A percentile compares a stretch with the other conserved stretches of the same genome.
Evolutionary conservation across 306 rosid genomes (phyloP).

Genomic region (Fragaria vesca): DNA sequence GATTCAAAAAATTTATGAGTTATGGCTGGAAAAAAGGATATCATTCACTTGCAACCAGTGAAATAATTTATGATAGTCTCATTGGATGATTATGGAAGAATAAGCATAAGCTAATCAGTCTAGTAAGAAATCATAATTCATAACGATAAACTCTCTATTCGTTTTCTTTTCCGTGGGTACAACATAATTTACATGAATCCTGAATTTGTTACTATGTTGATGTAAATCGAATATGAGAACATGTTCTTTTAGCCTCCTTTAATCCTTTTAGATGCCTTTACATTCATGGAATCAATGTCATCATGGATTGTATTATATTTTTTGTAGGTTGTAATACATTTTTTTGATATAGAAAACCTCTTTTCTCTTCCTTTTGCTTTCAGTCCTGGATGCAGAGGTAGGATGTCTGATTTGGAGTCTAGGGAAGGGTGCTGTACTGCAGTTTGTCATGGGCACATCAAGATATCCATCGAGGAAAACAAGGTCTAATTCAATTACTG

Average conservation of each 20-base stretch:
- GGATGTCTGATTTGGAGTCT: constrained; percentile 33
- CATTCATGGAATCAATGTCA: neutral
- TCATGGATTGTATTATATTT: neutral
- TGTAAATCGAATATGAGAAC: neutral
- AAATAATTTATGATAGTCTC: neutral
- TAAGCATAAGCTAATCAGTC: neutral
- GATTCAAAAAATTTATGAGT: too few species aligned
- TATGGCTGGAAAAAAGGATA: too few species aligned
- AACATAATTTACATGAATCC: neutral
- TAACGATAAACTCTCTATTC: neutral
- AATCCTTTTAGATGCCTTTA: neutral
- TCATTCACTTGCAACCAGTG: too few species aligned
- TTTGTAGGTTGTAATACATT: neutral
- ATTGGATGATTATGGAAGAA: neutral
- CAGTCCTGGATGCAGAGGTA: constrained; percentile 67
- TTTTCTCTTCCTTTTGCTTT: constrained; percentile 23
- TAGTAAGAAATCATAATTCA: neutral
- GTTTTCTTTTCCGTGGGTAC: neutral
- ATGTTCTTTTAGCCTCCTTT: neutral
- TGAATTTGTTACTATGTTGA: neutral
- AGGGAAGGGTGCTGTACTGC: constrained; percentile 33
- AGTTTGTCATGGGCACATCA: constrained; percentile 27
- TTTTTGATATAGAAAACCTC: neutral
- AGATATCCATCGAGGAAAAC: constrained; percentile 32
- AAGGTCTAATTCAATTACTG: constrained; percentile 38